Evolutionary conservation across 441 rosid species (phyloP), one percentile per base, ranked within the genome.

Genomic region (Syzygium syzygioides): DNA sequence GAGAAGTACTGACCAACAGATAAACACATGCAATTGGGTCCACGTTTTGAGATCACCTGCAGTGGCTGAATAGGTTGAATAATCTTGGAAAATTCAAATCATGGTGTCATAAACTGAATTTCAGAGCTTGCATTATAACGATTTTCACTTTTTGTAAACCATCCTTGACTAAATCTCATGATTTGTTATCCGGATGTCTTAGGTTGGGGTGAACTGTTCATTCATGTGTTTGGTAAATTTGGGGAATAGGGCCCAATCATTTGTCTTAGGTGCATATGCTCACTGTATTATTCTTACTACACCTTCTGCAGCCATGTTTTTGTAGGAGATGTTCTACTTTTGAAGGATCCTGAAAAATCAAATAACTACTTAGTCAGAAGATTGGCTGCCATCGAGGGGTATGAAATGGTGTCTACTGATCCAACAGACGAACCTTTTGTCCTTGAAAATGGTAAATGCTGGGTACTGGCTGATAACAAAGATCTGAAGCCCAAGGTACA

Each of bases 391-490:
- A 88, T 89, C 12, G 98, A 95, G 94, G 99, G 99, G 84, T 92
- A 92, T 88, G 98, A 98, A 94, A 96, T 97, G 99, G 95, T 90
- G 59, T 98, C 99, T 34, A 92, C 91, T 54, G 93, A 95, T 85
- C 93, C 94, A 89, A 95, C 95, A 89, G 99, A 98, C 30, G 95
- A 96, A 89, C 95, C 99, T 86, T 98, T 98, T 93, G 91, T 96
- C 92, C 96, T 98, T 55, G 94, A 95, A 12, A 93, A 92, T 89
- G 96, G 96, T 89, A 94, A 96, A 83, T 98, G 99, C 87, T 97
- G 99, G 99, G 96, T 98, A 54, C 85, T 95, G 92, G 98, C 97
- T 89, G 99, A 96, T 92, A 96, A 98, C 89, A 94, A 94, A 59
- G 93, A 93, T 59, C 86, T 96, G 92, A 94, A 94, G 91, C 93